Evolutionary conservation across 2,329 filamentous ascomycete species (phyloP).

Genomic region (Penicillium crustosum): DNA sequence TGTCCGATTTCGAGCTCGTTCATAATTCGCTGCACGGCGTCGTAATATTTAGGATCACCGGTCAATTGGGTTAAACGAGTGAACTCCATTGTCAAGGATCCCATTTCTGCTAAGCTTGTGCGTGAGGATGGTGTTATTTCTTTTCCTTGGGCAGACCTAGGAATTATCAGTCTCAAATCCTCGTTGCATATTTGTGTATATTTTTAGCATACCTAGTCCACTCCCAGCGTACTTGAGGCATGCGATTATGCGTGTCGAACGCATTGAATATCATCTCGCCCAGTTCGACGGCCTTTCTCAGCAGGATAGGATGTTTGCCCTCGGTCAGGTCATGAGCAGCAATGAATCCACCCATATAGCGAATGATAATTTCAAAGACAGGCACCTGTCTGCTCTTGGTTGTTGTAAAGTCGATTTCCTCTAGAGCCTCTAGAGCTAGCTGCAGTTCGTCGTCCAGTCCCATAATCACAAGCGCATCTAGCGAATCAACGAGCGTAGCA

Average conservation of each 20-base stretch:
- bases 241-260: slow-evolving; percentile 90
- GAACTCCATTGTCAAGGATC: slow-evolving; percentile 84
- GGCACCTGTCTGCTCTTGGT: slow-evolving; percentile 69
- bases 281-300: slow-evolving; percentile 77
- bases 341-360: slow-evolving; percentile 84
- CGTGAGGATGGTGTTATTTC: slow-evolving; percentile 54
- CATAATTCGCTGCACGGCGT: slow-evolving; percentile 82
- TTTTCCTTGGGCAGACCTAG: slow-evolving; percentile 33
- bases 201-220: slow-evolving; percentile 62
- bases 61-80: slow-evolving; percentile 85
- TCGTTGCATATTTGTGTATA: background rate
- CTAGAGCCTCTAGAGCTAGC: slow-evolving; percentile 68
- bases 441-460: slow-evolving; percentile 75
- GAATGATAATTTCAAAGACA: slow-evolving; percentile 87
- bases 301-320: slow-evolving; percentile 66
- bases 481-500: slow-evolving; percentile 77
- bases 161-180: slow-evolving; percentile 40
- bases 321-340: slow-evolving; percentile 82
- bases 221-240: slow-evolving; percentile 78
- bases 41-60: slow-evolving; percentile 77
- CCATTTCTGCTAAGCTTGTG: slow-evolving; percentile 70
- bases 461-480: slow-evolving; percentile 86
- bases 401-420: slow-evolving; percentile 78
- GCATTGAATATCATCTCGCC: slow-evolving; percentile 77
- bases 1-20: slow-evolving; percentile 74